A percentile compares a stretch with the other conserved stretches of the same genome.
These are phyloP conservation scores for Rhytidhysteron rufulum DNA, from an alignment of 2,329 filamentous ascomycete species.

Conservation along the genomic window DNA sequence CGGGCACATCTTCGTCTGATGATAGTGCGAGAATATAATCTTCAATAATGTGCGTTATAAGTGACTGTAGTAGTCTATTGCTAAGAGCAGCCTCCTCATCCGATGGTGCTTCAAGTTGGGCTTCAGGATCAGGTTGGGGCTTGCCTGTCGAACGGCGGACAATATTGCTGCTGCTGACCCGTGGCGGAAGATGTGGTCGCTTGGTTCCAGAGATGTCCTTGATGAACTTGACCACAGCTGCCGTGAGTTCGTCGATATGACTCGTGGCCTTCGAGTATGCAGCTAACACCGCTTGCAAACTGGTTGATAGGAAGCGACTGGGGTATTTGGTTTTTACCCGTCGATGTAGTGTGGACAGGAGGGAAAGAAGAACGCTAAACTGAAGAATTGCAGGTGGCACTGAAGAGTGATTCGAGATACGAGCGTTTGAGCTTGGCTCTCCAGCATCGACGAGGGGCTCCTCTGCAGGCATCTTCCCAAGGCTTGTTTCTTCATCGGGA, in stretches of 20 bases:
- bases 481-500: constrained; percentile 15
- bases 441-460: constrained; percentile 16
- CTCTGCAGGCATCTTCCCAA: not conserved
- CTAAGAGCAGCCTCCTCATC: constrained; percentile 59
- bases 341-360: constrained; percentile 69
- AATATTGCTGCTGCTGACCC: constrained; percentile 51
- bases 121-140: constrained; percentile 54
- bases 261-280: constrained; percentile 59
- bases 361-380: constrained; percentile 66
- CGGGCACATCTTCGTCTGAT: constrained; percentile 44
- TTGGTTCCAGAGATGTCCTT: constrained; percentile 65
- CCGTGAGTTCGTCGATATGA: constrained; percentile 61
- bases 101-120: constrained; percentile 41
- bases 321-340: constrained; percentile 74
- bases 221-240: constrained; percentile 66
- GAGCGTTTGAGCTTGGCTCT: constrained; percentile 29
- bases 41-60: constrained; percentile 74
- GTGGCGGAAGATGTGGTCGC: constrained; percentile 60
- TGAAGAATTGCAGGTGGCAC: constrained; percentile 46
- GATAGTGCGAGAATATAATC: constrained; percentile 61
- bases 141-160: constrained; percentile 27
- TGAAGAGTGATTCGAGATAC: constrained; percentile 17
- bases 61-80: constrained; percentile 65
- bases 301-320: constrained; percentile 72
- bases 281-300: constrained; percentile 67